Base-by-base conservation (phyloP, 202 grass and related monocot genomes). In the Panicum hallii region DNA sequence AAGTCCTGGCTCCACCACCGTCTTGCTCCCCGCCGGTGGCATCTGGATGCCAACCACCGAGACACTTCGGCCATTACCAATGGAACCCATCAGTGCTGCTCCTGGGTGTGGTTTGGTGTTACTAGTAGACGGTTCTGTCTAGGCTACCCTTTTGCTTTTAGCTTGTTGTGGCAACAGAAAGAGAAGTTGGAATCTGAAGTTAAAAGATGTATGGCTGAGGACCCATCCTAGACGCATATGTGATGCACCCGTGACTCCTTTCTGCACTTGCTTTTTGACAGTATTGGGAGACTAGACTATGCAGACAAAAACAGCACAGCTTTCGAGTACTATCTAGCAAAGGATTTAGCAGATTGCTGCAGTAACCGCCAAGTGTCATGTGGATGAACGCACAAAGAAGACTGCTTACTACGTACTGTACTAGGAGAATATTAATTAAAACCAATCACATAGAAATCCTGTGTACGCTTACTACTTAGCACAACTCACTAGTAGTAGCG, bases 31-130 rank as follows among this genome's bases (percentile, higher is more conserved):
- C 67, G 34, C 63, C 52, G 80, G 58, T 32, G 85, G 85, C 80
- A 90, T 92, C 72, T 92, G 73, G 65, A 97, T 94, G 36, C 88
- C 86, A 75, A 87, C 58, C 71, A 84, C 86, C 38, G 75, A 79
- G 56, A 80, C 89, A 71, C 49, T 92, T 72, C 67, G 36, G 54
- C 74, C 82, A 60, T 83, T 83, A 34, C 73, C 82, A 42, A 69
- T 30, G 74, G 82, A 75, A 14, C 67, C 79, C 86, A 90, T 90
- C 41, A 13, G 73, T 71, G 73, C 63, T 78, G 50, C 69, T 72
- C 48, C 34, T 54, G 26, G 70, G 20, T 89, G 46, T 69, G 60
- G 49, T 55, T 68, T 84, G 63, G 38, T 63, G 77, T 46, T 83
- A 26, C 60, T 68, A 36, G 22, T 58, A 83, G 7, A 41, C 36